Percentiles rank a stretch among this genome's conserved stretches.
phyloP scores from a whole-genome alignment of 140 eudicot genomes.

The Erigeron philadelphicus region DNA sequence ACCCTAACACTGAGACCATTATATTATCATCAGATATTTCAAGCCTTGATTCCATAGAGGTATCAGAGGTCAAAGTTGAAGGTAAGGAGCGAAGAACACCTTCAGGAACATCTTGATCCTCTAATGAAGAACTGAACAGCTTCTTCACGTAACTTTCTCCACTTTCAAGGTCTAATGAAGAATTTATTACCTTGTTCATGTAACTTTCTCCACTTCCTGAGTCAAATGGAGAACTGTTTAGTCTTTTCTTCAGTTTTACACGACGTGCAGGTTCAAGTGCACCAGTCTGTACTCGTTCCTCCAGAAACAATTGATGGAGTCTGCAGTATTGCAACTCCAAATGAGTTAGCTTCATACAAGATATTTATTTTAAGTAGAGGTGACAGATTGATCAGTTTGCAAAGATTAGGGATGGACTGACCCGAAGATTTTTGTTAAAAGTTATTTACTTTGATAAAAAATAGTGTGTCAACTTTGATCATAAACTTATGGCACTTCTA shows the following conservation, averaged over 20 bases:
- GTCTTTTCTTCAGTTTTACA: conserved; percentile 68
- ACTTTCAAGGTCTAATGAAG: conserved; percentile 33
- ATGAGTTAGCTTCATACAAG: conserved; percentile 24
- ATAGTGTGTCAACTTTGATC: not conserved
- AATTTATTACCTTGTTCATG: conserved; percentile 54
- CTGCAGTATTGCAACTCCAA: conserved; percentile 36
- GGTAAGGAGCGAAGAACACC: conserved; percentile 17
- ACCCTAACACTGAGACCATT: conserved; percentile 33
- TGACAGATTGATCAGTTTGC: not conserved
- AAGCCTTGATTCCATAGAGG: conserved; percentile 31
- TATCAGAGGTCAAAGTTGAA: conserved; percentile 31
- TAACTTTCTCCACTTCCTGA: conserved; percentile 45
- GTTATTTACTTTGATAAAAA: not conserved
- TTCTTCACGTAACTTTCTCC: not conserved
- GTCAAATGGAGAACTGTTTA: conserved; percentile 52
- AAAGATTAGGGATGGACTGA: not conserved
- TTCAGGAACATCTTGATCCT: conserved; percentile 50
- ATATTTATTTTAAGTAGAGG: conserved; percentile 9
- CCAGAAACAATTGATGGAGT: conserved; percentile 80
- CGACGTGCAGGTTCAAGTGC: conserved; percentile 54
- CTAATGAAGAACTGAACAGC: conserved; percentile 19
- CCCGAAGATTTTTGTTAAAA: not conserved
- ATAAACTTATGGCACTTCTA: not conserved
- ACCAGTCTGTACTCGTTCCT: conserved; percentile 68
- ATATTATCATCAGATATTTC: conserved; percentile 37